Evolutionary conservation across 768 basidiomycete genomes (phyloP).

Genomic region (Daedaleopsis nitida): DNA sequence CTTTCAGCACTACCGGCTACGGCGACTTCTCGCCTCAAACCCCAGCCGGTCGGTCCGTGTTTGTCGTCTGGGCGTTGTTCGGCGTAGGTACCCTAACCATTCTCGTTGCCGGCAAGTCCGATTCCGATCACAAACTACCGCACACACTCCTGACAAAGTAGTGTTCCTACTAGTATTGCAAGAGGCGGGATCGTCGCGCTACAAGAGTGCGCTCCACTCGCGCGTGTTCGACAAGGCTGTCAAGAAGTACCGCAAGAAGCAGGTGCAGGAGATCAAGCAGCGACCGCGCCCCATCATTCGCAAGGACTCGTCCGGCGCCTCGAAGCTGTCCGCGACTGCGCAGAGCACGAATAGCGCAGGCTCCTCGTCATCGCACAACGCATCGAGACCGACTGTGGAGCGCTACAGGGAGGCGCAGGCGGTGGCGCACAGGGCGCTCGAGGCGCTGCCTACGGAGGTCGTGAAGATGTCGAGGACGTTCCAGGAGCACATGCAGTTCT

Average conservation of each 20-base stretch:
- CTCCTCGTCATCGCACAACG: not conserved
- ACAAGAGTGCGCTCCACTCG: conserved; percentile 56
- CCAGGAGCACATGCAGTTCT: conserved; percentile 43
- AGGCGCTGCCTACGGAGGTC: conserved; percentile 42
- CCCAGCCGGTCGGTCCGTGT: conserved; percentile 72
- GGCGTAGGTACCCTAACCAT: conserved; percentile 80
- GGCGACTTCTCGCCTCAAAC: conserved; percentile 66
- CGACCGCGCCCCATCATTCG: not conserved
- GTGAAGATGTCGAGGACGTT: conserved; percentile 40
- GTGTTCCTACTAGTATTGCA: conserved; percentile 51
- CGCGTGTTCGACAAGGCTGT: conserved; percentile 47
- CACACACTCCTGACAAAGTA: not conserved
- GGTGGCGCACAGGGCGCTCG: conserved; percentile 34
- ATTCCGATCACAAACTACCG: not conserved
- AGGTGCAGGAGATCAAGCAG: conserved; percentile 11
- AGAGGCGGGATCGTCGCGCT: conserved; percentile 67
- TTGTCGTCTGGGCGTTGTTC: conserved; percentile 76
- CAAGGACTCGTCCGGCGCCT: not conserved
- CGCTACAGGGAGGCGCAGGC: conserved; percentile 10
- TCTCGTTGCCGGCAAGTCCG: conserved; percentile 61
- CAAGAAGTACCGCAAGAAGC: conserved; percentile 41
- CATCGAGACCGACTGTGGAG: conserved; percentile 5
- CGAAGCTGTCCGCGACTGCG: not conserved
- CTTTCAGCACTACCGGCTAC: conserved; percentile 78
- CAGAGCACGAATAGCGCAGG: too few species aligned